Evolutionary conservation across 768 basidiomycete species (phyloP).

Genomic region (Rhizopogon rudus): DNA sequence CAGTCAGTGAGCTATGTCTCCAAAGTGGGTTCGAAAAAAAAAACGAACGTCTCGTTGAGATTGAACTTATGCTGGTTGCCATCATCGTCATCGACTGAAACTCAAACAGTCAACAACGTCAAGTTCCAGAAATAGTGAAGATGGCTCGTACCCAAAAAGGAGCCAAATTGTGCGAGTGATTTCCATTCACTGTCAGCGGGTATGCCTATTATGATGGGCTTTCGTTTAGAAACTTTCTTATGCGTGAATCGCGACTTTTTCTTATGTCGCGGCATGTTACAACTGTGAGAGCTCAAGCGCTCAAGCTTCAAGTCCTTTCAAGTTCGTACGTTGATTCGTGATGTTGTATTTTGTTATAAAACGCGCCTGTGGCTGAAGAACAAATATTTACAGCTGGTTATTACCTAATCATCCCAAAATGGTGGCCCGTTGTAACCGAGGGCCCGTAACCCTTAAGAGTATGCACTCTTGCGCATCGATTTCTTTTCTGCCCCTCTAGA

Average conservation of each 20-base stretch:
- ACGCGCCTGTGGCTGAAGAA: slow-evolving; percentile 22
- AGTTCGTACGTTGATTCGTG: not conserved
- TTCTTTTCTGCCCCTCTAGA: slow-evolving; percentile 2
- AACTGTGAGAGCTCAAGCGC: not conserved
- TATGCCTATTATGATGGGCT: not conserved
- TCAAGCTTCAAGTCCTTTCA: not conserved
- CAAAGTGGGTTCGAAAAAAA: not conserved
- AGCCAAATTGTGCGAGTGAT: slow-evolving; percentile 6
- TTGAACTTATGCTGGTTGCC: slow-evolving; percentile 21
- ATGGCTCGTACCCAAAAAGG: slow-evolving; percentile 14
- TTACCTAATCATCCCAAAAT: slow-evolving; percentile 20
- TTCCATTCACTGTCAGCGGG: slow-evolving; percentile 12
- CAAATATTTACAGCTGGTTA: not conserved
- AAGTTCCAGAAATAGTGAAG: not conserved
- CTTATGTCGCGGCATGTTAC: slow-evolving; percentile 21
- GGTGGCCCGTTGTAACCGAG: not conserved
- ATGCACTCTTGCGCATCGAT: slow-evolving; percentile 1
- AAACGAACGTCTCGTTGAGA: slow-evolving; percentile 31
- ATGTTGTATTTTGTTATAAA: not conserved
- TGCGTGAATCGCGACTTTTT: slow-evolving; percentile 8
- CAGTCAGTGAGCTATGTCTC: not conserved
- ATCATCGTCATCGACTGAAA: slow-evolving; percentile 11
- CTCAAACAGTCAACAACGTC: not conserved
- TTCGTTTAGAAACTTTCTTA: slow-evolving; percentile 11
- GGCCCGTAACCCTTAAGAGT: too few relatives aligned